Evolutionary conservation across 2,329 filamentous ascomycete genomes (phyloP), one percentile per base, ranked within the genome.

Genomic region (Sclerotinia minor): DNA sequence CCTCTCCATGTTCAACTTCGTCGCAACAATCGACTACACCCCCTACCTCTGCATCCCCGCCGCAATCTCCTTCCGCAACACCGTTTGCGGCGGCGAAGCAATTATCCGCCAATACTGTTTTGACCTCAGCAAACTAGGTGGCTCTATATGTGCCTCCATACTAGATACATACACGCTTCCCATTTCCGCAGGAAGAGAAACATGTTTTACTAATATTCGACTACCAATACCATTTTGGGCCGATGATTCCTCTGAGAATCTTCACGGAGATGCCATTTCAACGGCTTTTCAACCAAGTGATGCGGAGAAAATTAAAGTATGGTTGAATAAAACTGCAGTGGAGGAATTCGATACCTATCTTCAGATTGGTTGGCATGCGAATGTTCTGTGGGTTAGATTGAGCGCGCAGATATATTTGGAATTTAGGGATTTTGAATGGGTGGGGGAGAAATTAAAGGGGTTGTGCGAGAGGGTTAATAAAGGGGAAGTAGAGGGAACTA

Each of bases 341-440:
- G 75, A 80, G 2, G 84, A 89, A 24, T 86, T 87, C 77, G 83
- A 88, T 69, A 95, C 92, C 0, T 94, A 92, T 75, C 55, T 75
- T 6, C 74, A 75, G 65, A 79, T 95, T 64, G 83, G 87, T 6
- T 87, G 92, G 72, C 83, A 79, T 64, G 58, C 57, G 0, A 84
- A 83, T 0, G 81, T 81, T 64, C 83, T 89, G 75, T 97, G 90
- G 91, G 82, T 85, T 0, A 82, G 94, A 60, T 74, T 96, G 53
- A 93, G 90, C 76, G 92, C 86, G 24, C 92, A 97, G 81, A 85
- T 95, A 0, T 97, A 94, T 76, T 79, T 97, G 15, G 92, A 91
- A 38, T 75, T 88, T 71, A 82, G 83, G 19, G 93, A 97, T 78
- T 97, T 95, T 75, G 86, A 89, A 76, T 91, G 86, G 85, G 83